Base-by-base conservation (phyloP, 2,329 filamentous ascomycete species). In the Coniochaeta sp. region DNA sequence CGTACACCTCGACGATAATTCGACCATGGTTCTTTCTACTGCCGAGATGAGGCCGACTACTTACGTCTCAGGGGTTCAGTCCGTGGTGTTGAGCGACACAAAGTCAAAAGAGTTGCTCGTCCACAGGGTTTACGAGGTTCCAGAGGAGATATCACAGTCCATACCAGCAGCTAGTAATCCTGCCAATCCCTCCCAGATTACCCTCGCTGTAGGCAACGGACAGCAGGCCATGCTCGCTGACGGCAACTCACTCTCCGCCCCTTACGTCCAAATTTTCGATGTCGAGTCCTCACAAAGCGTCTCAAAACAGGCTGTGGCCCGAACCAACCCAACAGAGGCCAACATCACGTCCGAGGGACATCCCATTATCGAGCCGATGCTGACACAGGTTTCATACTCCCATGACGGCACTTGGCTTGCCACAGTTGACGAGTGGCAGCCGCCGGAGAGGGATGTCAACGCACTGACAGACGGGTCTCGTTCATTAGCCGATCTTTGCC, bases 401-500 rank as follows among this genome's bases (percentile, higher is more conserved):
- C 78, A 82, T 57, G 89, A 98, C 69, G 93, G 93, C 19, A 82
- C 86, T 65, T 98, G 93, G 93, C 82, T 99, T 61, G 93, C 89
- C 5, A 97, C 91, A 1, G 84, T 96, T 1, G 95, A 99, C 70
- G 90, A 93, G 68, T 99, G 95, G 95, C 81, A 83, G 58, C 92
- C 92, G 1, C 85, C 90, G 11, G 75, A 77, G 14, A 78, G 83
- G 62, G 92, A 97, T 69, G 74, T 90, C 16, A 81, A 84, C 43
- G 81, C 81, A 60, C 72, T 89, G 9, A 77, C 78, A 22, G 74
- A 72, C 44, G 73, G 70, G n/a, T 70, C 73, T 58, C 74, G 69
- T 56, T 66, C 67, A 7, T 60, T 66, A 67, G 62, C 72, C 63
- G 79, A 76, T 58, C 79, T 84, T 60, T 73, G 77, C 33, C 74